These are phyloP conservation scores for Macrocybe sp. DNA, from an alignment of 1,284 basidiomycete genomes.

Conservation along the genomic window DNA sequence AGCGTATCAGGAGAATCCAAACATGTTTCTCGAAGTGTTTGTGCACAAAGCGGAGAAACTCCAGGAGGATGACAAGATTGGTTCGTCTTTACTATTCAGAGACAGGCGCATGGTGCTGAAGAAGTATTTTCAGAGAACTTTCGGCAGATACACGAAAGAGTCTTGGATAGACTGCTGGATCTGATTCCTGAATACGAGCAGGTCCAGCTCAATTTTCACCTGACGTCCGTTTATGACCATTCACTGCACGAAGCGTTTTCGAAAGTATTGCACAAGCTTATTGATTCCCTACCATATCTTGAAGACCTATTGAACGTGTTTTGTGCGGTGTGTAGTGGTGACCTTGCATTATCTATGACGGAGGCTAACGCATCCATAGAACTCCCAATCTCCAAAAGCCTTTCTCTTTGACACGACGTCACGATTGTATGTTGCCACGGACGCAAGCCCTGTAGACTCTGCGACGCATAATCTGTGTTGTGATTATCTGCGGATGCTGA, in stretches of 20 bases:
- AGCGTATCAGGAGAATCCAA: constrained; percentile 72
- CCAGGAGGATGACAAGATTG: constrained; percentile 89
- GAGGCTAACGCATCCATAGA: constrained; percentile 37
- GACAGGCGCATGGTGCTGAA: neutral
- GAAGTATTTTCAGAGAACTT: constrained; percentile 64
- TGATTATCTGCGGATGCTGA: constrained; percentile 88
- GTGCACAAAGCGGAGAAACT: constrained; percentile 95
- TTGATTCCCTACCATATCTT: constrained; percentile 65
- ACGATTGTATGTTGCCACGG: constrained; percentile 87
- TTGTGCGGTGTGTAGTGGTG: constrained; percentile 48
- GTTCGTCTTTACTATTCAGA: constrained; percentile 34
- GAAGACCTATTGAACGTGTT: constrained; percentile 82
- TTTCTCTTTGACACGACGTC: constrained; percentile 90
- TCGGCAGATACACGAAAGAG: constrained; percentile 79
- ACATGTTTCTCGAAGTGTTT: constrained; percentile 87
- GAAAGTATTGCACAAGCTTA: constrained; percentile 69
- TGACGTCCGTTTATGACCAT: constrained; percentile 89
- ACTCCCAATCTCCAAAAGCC: constrained; percentile 87
- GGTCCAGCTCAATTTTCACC: constrained; percentile 73
- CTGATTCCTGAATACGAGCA: constrained; percentile 65
- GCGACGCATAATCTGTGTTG: constrained; percentile 86
- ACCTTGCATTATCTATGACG: neutral
- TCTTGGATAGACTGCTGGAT: constrained; percentile 79
- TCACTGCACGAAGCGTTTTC: constrained; percentile 88
- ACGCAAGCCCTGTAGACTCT: constrained; percentile 88